Evolutionary conservation across 352 stramenopile genomes (phyloP).

Genomic region (Achlya hypogyna): DNA sequence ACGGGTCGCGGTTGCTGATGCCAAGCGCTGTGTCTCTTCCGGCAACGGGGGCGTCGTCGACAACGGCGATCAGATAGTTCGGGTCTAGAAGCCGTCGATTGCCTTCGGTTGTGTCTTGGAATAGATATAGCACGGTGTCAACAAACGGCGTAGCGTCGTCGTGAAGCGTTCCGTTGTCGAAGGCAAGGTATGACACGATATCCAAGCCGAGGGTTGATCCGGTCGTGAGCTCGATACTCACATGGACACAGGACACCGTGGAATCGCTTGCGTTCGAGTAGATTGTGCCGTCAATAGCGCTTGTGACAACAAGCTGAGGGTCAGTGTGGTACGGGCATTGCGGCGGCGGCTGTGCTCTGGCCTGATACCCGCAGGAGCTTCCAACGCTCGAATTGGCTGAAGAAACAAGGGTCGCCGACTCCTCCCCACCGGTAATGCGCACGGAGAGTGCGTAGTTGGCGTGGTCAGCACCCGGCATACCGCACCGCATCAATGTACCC

Average conservation of each 20-base stretch:
- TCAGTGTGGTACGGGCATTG: too few species aligned
- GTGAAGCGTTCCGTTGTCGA: not conserved
- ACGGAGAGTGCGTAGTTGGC: not conserved
- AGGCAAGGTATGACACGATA: conserved; percentile 1
- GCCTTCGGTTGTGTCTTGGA: not conserved
- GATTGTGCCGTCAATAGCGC: too few species aligned
- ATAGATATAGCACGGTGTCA: not conserved
- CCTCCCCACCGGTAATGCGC: not conserved
- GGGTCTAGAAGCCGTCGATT: not conserved
- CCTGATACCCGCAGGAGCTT: not conserved
- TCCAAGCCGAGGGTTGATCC: not conserved
- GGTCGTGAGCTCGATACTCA: not conserved
- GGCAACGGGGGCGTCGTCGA: not conserved
- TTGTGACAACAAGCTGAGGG: too few species aligned
- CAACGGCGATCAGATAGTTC: not conserved
- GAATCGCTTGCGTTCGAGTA: not conserved
- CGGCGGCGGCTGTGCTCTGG: too few species aligned
- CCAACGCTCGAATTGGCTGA: not conserved
- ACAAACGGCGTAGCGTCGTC: not conserved
- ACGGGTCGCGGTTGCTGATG: not conserved
- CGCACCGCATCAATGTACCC: not conserved
- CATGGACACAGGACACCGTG: not conserved
- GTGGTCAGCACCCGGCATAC: not conserved
- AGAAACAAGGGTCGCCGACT: not conserved
- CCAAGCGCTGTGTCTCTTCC: not conserved